A percentile compares a stretch with the other conserved stretches of the same genome.
Conservation (phyloP, 768 basidiomycete species). For the Podaxis mareebaensis region DNA sequence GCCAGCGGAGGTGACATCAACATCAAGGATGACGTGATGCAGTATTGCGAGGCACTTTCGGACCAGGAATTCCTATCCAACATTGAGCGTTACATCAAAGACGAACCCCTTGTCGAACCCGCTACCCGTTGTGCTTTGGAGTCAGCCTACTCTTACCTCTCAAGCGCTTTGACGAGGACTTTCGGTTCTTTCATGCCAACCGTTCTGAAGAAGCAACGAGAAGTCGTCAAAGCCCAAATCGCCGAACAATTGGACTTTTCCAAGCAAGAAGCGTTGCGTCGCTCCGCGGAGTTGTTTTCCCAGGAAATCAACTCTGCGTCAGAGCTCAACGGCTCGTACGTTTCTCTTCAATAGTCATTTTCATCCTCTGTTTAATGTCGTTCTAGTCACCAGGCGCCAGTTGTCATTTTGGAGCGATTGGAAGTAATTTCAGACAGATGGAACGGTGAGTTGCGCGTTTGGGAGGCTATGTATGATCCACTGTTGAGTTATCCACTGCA, state of each 20-base stretch:
- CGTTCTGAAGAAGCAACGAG: not conserved
- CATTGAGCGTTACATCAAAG: not conserved
- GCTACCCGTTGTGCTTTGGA: constrained; percentile 3
- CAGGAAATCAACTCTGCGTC: constrained; percentile 4
- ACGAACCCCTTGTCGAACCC: constrained; percentile 9
- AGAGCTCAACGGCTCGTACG: not conserved
- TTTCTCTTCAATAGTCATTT: not conserved
- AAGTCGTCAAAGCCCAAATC: not conserved
- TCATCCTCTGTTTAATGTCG: not conserved
- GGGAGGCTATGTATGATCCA: not conserved
- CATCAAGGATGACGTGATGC: not conserved
- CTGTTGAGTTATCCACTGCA: not conserved
- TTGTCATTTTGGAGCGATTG: constrained; percentile 2
- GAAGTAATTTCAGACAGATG: not conserved
- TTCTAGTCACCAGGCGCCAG: not conserved
- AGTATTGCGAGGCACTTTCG: not conserved
- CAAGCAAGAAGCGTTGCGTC: not conserved
- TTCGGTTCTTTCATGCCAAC: not conserved
- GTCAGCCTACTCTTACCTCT: not conserved
- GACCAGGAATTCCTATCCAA: not conserved
- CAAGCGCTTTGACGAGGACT: not conserved
- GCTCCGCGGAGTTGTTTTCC: not conserved
- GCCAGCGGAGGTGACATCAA: not conserved
- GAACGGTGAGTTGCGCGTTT: not conserved
- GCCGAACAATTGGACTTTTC: not conserved